phyloP scores from a whole-genome alignment of 441 rosid genomes.

The Jatropha multifida region DNA sequence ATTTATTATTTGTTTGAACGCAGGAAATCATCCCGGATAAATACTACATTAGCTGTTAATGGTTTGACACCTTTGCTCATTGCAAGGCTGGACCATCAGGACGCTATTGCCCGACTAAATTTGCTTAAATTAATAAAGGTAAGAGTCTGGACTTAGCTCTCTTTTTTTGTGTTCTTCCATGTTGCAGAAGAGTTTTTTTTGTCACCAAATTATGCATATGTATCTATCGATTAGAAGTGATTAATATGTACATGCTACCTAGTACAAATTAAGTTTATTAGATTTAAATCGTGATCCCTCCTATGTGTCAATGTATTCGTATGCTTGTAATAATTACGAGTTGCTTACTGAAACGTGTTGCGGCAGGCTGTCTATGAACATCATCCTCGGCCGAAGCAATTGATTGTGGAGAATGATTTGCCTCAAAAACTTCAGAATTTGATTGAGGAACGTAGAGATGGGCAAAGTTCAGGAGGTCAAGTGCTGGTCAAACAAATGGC shows the following conservation, averaged over 20 bases:
- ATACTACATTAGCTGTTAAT: constrained; percentile 86
- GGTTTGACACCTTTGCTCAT: constrained; percentile 95
- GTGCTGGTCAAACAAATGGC: constrained; percentile 99
- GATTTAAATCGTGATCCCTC: neutral
- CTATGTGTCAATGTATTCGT: neutral
- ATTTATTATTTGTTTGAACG: constrained; percentile 21
- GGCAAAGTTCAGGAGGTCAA: constrained; percentile 96
- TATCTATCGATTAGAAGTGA: neutral
- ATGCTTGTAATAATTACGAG: neutral
- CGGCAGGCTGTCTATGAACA: constrained; percentile 96
- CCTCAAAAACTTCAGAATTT: constrained; percentile 83
- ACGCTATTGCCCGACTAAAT: constrained; percentile 97
- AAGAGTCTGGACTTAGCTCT: neutral
- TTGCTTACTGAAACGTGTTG: constrained; percentile 14
- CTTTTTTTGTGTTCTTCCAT: neutral
- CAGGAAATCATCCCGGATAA: constrained; percentile 95
- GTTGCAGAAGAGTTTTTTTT: neutral
- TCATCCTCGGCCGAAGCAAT: constrained; percentile 95
- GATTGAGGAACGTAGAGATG: constrained; percentile 94
- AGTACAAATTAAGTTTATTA: neutral
- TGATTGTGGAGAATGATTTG: constrained; percentile 93
- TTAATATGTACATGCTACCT: neutral
- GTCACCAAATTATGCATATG: neutral
- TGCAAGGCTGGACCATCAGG: constrained; percentile 88
- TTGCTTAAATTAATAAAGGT: constrained; percentile 95